A percentile compares a stretch with the other conserved stretches of the same genome.
Conservation (phyloP, 306 rosid species). For the Albizia julibrissin region DNA sequence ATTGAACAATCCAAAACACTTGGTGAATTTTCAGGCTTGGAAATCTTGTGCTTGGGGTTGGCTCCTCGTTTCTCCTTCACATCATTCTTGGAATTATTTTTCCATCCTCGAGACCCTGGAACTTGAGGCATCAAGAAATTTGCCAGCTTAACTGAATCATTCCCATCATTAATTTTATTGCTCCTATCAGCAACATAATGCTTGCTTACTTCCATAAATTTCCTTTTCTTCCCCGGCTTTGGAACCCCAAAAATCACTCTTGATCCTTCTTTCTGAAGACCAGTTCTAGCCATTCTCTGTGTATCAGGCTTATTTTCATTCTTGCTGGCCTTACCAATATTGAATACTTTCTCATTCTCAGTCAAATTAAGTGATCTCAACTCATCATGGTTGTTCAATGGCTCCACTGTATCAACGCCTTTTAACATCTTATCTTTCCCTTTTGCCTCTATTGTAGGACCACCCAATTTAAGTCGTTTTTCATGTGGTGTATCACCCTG, state of each 20-base stretch:
- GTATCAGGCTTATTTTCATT: slow-evolving; percentile 57
- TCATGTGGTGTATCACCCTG: slow-evolving; percentile 88
- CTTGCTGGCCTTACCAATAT: slow-evolving; percentile 72
- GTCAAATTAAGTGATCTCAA: slow-evolving; percentile 58
- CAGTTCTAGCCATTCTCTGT: slow-evolving; percentile 61
- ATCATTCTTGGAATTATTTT: slow-evolving; percentile 61
- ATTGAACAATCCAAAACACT: slow-evolving; percentile 43
- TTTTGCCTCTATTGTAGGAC: slow-evolving; percentile 53
- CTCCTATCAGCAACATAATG: slow-evolving; percentile 70
- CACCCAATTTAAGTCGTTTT: slow-evolving; percentile 74
- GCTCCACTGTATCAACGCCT: slow-evolving; percentile 41
- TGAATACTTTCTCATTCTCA: slow-evolving; percentile 63
- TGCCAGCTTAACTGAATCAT: slow-evolving; percentile 58
- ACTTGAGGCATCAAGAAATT: slow-evolving; percentile 71
- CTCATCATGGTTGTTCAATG: slow-evolving; percentile 52
- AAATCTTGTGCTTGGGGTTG: slow-evolving; percentile 64
- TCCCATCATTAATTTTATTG: slow-evolving; percentile 54
- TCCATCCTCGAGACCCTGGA: slow-evolving; percentile 69
- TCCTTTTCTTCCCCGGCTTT: slow-evolving; percentile 95
- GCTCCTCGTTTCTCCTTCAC: slow-evolving; percentile 57
- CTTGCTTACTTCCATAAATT: slow-evolving; percentile 98
- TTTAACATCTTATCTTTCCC: slow-evolving; percentile 58
- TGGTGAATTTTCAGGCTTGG: slow-evolving; percentile 57
- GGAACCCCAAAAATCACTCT: slow-evolving; percentile 87
- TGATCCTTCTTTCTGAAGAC: slow-evolving; percentile 84